Evolutionary conservation across 148 eudicot species (phyloP).

Genomic region (Beta vulgaris): DNA sequence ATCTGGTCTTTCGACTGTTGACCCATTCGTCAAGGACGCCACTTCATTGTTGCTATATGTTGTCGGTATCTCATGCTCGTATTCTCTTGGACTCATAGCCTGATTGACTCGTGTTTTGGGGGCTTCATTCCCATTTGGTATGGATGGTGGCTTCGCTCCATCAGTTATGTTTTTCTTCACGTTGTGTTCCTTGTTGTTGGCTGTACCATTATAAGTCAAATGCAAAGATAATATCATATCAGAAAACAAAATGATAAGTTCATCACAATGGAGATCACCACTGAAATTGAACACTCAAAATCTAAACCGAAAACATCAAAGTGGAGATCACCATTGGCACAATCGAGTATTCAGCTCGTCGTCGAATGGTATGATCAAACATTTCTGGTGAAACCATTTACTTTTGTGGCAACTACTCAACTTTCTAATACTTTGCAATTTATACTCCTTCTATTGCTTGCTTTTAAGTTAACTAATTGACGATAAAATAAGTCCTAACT

Average conservation of each 20-base stretch:
- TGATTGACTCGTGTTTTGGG: neutral
- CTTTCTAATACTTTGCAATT: too few species aligned
- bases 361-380: too few species aligned
- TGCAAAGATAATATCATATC: neutral
- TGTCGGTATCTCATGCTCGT: slow-evolving; percentile 15
- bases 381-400: too few species aligned
- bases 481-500: too few species aligned
- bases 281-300: neutral
- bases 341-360: too few species aligned
- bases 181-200: slow-evolving; percentile 21
- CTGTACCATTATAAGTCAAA: slow-evolving; percentile 19
- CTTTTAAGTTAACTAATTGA: too few species aligned
- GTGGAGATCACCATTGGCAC: too few species aligned
- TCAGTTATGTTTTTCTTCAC: slow-evolving; percentile 7
- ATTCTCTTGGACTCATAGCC: slow-evolving; percentile 17
- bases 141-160: slow-evolving; percentile 13
- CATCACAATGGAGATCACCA: neutral
- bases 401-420: too few species aligned
- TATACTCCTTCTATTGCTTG: too few species aligned
- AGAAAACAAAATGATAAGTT: slow-evolving; percentile 1
- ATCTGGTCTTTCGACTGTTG: slow-evolving; percentile 36
- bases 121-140: neutral
- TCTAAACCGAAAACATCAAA: neutral
- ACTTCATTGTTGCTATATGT: slow-evolving; percentile 38
- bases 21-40: slow-evolving; percentile 42